Evolutionary conservation across 2,329 filamentous ascomycete species (phyloP), one percentile per base, ranked within the genome.

Genomic region (Neopestalotiopsis rosae): DNA sequence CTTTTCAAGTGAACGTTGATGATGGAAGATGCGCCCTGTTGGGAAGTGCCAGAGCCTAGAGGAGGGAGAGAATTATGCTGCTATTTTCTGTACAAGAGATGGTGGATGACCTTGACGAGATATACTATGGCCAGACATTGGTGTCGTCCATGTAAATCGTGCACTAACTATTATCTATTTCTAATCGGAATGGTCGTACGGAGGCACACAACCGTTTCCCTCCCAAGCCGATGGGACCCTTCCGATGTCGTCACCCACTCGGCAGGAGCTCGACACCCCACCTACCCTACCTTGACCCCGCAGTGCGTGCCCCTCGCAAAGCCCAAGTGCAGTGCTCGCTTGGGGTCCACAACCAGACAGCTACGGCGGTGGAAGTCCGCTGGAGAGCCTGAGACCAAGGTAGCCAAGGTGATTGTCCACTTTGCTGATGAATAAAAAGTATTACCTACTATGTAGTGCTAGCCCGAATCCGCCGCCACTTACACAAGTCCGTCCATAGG

Each of bases 331-430:
- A 38, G 34, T 38, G 6, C 34, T 38, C 6, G 6, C 6, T 38
- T 38, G 6, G 34, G 34, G 34, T 10, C 34, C 34, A 38, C 34
- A 38, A 38, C 6, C 34, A 38, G 34, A 24, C 4, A 64, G 38
- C 61, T 28, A 64, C 61, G 61, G 61, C 40, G 61, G 61, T 30
- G 61, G 61, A 64, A 64, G 12, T 64, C 61, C 61, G 61, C 61
- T 45, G 40, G 3, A 28, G 24, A 28, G 24, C 24, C 24, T 28
- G 24, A 28, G 24, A 28, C 24, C 24, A 9, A 7, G 30, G 20
- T 13, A 52, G 61, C 34, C n/a, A 28, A 49, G n/a, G 13, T 28
- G 20, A 45, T 49, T 34, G 3, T 49, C 20, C 20, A 28, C 20
- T 52, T 64, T 52, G 24, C 24, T 28, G 24, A 20, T 64, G 32